Conservation (phyloP, 495 filamentous ascomycete species). For the Hypoxylon fuscum region DNA sequence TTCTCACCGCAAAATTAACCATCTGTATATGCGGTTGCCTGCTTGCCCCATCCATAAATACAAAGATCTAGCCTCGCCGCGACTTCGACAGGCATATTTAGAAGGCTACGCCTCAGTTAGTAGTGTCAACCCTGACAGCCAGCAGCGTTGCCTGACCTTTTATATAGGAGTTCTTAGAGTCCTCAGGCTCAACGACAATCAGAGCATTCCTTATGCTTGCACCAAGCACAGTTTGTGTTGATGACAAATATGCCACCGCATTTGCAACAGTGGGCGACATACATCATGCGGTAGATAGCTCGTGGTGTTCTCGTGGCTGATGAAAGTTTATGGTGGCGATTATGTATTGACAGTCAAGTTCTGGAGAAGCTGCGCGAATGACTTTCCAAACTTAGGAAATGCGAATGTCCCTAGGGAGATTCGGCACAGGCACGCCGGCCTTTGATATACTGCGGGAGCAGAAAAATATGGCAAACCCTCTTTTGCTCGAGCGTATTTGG, state of each 20-base stretch:
- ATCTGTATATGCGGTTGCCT: slow-evolving; percentile 3
- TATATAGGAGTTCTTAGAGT: background rate
- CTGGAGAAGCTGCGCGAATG: slow-evolving; percentile 9
- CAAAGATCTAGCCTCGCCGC: slow-evolving; percentile 8
- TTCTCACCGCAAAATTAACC: slow-evolving; percentile 9
- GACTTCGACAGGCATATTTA: slow-evolving; percentile 2
- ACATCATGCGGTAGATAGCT: slow-evolving; percentile 43
- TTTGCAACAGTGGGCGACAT: slow-evolving; percentile 57
- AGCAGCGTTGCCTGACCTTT: slow-evolving; percentile 6
- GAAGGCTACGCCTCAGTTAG: slow-evolving; percentile 15
- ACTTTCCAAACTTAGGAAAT: background rate
- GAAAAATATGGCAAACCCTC: slow-evolving; percentile 23
- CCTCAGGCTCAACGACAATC: slow-evolving; percentile 56
- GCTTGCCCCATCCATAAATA: background rate
- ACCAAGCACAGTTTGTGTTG: slow-evolving; percentile 55
- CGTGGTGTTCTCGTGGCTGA: slow-evolving; percentile 15
- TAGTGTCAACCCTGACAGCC: background rate
- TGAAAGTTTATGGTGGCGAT: background rate
- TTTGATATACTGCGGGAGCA: slow-evolving; percentile 34
- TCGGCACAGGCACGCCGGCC: slow-evolving; percentile 15
- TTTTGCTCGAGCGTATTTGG: slow-evolving; percentile 12
- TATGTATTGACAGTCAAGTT: background rate
- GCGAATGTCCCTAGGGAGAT: background rate
- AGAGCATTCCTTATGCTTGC: slow-evolving; percentile 53
- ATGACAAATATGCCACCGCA: slow-evolving; percentile 60